Conservation (phyloP, 73 alveolate genomes). For the Tetrahymena thermophila region DNA sequence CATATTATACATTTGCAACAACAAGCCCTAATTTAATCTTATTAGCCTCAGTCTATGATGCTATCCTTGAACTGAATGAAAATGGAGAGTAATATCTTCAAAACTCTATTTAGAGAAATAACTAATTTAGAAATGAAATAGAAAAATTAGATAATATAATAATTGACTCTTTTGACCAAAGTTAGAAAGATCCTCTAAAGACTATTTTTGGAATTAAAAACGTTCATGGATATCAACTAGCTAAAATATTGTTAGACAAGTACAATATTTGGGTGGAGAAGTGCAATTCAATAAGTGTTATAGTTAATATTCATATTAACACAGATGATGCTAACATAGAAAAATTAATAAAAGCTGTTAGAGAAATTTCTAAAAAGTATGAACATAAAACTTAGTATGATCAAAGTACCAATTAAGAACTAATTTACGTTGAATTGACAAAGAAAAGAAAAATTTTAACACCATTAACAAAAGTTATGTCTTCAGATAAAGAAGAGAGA, state of each 20-base stretch:
- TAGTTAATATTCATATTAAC: constrained; percentile 14
- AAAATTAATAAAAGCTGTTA: not conserved
- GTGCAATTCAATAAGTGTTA: not conserved
- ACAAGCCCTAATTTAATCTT: constrained; percentile 2
- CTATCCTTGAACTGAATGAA: not conserved
- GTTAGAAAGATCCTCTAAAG: constrained; percentile 22
- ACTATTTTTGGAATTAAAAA: constrained; percentile 4
- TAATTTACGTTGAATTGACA: not conserved
- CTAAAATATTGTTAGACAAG: not conserved
- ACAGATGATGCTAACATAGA: constrained; percentile 2
- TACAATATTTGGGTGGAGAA: constrained; percentile 9
- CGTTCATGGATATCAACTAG: not conserved
- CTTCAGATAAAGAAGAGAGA: not conserved
- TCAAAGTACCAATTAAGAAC: not conserved
- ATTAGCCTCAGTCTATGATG: constrained; percentile 17
- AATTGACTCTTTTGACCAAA: not conserved
- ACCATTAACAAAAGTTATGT: not conserved
- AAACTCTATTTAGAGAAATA: not conserved
- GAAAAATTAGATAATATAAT: constrained; percentile 2
- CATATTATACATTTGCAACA: constrained; percentile 1
- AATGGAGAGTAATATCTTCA: not conserved
- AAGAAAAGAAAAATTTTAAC: not conserved
- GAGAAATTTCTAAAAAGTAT: not conserved
- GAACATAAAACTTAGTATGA: not conserved
- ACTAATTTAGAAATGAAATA: not conserved